phyloP scores from a whole-genome alignment of 306 rosid genomes.

The Astragalus membranaceus region DNA sequence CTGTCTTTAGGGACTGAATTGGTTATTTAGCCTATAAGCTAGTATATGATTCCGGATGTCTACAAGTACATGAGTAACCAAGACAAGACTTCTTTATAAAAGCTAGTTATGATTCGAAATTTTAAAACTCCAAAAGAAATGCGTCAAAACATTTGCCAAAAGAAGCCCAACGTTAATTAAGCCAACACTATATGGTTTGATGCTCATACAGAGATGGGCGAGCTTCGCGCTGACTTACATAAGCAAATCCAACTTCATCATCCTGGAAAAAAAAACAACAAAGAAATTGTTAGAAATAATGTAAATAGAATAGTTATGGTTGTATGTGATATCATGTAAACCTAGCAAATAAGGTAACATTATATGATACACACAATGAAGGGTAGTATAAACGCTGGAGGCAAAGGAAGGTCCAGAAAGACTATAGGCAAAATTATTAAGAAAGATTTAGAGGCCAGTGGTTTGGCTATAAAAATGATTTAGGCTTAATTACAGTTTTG shows the following conservation, averaged over 20 bases:
- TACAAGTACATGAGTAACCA: slow-evolving; percentile 1
- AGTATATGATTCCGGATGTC: neutral
- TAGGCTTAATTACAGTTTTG: too few relatives aligned
- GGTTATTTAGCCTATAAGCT: neutral
- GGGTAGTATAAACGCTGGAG: too few relatives aligned
- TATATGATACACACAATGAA: too few relatives aligned
- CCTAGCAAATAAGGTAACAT: neutral
- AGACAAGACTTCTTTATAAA: neutral
- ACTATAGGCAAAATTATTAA: too few relatives aligned
- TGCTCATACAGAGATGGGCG: slow-evolving; percentile 81
- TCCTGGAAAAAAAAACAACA: slow-evolving; percentile 51
- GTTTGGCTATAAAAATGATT: too few relatives aligned
- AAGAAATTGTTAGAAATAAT: neutral
- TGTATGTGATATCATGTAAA: neutral
- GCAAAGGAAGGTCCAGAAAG: too few relatives aligned
- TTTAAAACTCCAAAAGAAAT: slow-evolving; percentile 1
- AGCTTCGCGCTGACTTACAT: slow-evolving; percentile 88
- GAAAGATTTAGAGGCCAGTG: too few relatives aligned
- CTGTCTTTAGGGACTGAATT: neutral
- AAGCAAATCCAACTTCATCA: slow-evolving; percentile 80
- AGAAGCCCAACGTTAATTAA: neutral
- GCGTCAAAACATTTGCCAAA: neutral
- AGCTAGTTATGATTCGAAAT: neutral
- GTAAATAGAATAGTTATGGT: neutral
- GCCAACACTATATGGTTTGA: slow-evolving; percentile 24